These are phyloP conservation scores for Aspergillus hortae DNA, from an alignment of 2,329 filamentous ascomycete genomes.

Conservation along the genomic window DNA sequence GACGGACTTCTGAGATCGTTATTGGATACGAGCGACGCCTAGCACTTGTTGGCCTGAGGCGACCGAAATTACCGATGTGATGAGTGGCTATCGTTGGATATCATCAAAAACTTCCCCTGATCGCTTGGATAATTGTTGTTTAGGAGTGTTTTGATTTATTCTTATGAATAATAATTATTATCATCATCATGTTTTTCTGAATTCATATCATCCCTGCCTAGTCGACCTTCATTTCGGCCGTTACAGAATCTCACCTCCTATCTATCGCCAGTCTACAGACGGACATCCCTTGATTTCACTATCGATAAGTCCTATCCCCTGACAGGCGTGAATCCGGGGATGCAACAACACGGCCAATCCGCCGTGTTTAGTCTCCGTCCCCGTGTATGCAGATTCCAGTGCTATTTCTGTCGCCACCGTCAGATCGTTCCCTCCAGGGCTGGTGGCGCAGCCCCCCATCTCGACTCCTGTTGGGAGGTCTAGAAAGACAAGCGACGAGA, in stretches of 20 bases:
- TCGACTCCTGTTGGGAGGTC: conserved; percentile 1
- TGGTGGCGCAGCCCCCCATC: conserved; percentile 17
- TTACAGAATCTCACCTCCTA: conserved; percentile 8
- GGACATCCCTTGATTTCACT: conserved; percentile 11
- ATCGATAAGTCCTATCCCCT: conserved; percentile 3
- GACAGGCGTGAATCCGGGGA: conserved; percentile 16
- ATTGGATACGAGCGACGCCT: background rate
- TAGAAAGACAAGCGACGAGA: background rate
- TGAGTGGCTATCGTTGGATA: background rate
- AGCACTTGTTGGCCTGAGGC: background rate
- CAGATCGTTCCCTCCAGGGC: conserved; percentile 5
- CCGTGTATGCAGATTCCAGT: conserved; percentile 12
- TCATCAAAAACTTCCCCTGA: too few species aligned
- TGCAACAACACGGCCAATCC: conserved; percentile 11
- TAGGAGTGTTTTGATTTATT: too few species aligned
- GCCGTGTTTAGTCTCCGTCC: conserved; percentile 12
- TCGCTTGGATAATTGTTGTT: too few species aligned
- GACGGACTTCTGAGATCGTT: background rate
- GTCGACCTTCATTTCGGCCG: conserved; percentile 2
- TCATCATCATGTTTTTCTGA: background rate
- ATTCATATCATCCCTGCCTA: background rate
- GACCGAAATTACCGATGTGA: background rate
- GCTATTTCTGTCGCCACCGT: conserved; percentile 20
- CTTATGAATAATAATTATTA: too few species aligned
- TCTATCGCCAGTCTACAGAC: background rate